Percentiles rank a stretch among this genome's conserved stretches.
phyloP scores from a whole-genome alignment of 2,329 filamentous ascomycete genomes.

The Alternaria burnsii region DNA sequence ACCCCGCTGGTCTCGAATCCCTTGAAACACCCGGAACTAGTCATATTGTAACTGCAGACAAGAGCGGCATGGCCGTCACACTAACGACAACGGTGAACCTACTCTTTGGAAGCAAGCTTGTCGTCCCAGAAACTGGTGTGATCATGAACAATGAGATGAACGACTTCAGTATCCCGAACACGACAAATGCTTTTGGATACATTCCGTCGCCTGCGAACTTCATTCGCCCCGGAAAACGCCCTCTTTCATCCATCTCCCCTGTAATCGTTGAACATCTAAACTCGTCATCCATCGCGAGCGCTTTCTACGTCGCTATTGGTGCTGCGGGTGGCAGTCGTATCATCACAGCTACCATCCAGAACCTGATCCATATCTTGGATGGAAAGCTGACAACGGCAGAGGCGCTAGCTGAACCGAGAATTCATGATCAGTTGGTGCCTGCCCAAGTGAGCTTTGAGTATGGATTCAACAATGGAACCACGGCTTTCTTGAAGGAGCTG shows the following conservation, averaged over 20 bases:
- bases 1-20: slow-evolving; percentile 71
- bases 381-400: slow-evolving; percentile 66
- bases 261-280: slow-evolving; percentile 74
- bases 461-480: slow-evolving; percentile 70
- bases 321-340: slow-evolving; percentile 85
- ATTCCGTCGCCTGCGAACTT: slow-evolving; percentile 82
- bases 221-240: slow-evolving; percentile 80
- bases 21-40: slow-evolving; percentile 77
- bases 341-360: slow-evolving; percentile 80
- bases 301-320: slow-evolving; percentile 73
- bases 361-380: slow-evolving; percentile 76
- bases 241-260: slow-evolving; percentile 82
- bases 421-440: slow-evolving; percentile 85
- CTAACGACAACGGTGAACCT: slow-evolving; percentile 90
- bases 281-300: slow-evolving; percentile 52
- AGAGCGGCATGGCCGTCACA: slow-evolving; percentile 76
- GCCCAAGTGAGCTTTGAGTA: slow-evolving; percentile 74
- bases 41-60: slow-evolving; percentile 76
- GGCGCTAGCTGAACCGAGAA: slow-evolving; percentile 71
- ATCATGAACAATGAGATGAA: slow-evolving; percentile 69
- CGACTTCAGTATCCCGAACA: slow-evolving; percentile 79
- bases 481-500: slow-evolving; percentile 67
- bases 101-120: slow-evolving; percentile 79
- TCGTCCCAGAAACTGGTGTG: slow-evolving; percentile 83
- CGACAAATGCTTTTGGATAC: slow-evolving; percentile 84